These are phyloP conservation scores for Boletus subcaerulescens DNA, from an alignment of 768 basidiomycete species.

Conservation along the genomic window DNA sequence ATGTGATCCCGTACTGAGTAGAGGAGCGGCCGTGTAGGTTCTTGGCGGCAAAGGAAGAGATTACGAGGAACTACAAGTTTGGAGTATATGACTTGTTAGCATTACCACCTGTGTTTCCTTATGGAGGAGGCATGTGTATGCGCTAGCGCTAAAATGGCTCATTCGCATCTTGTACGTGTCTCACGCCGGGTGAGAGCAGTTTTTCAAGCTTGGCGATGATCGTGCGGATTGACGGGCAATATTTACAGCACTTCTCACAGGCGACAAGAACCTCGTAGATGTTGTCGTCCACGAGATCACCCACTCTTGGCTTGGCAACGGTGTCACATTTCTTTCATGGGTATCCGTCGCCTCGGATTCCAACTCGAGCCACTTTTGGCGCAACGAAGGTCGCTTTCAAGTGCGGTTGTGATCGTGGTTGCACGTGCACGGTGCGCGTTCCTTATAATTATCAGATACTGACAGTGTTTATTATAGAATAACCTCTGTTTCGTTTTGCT, in stretches of 20 bases:
- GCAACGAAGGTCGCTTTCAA: constrained; percentile 62
- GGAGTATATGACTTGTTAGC: constrained; percentile 66
- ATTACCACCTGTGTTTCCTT: constrained; percentile 72
- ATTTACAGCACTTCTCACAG: constrained; percentile 66
- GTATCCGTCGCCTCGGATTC: constrained; percentile 10
- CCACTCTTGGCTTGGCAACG: constrained; percentile 89
- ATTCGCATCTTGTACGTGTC: not conserved
- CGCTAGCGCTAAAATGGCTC: not conserved
- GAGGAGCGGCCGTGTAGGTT: constrained; percentile 45
- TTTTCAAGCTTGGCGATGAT: not conserved
- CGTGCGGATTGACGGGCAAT: not conserved
- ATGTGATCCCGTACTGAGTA: not conserved
- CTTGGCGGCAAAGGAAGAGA: constrained; percentile 63
- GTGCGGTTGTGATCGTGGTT: too few relatives aligned
- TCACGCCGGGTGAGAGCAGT: constrained; percentile 53
- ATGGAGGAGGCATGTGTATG: constrained; percentile 70
- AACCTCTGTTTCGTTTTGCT: too few relatives aligned
- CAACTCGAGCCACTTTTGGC: constrained; percentile 62
- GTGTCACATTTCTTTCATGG: constrained; percentile 53
- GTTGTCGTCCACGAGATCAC: constrained; percentile 87
- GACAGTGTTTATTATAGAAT: too few relatives aligned
- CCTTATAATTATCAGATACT: too few relatives aligned
- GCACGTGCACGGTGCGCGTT: too few relatives aligned
- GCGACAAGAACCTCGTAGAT: constrained; percentile 83
- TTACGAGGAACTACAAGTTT: constrained; percentile 74